Evolutionary conservation across 306 rosid genomes (phyloP).

Genomic region (Inga oerstediana): DNA sequence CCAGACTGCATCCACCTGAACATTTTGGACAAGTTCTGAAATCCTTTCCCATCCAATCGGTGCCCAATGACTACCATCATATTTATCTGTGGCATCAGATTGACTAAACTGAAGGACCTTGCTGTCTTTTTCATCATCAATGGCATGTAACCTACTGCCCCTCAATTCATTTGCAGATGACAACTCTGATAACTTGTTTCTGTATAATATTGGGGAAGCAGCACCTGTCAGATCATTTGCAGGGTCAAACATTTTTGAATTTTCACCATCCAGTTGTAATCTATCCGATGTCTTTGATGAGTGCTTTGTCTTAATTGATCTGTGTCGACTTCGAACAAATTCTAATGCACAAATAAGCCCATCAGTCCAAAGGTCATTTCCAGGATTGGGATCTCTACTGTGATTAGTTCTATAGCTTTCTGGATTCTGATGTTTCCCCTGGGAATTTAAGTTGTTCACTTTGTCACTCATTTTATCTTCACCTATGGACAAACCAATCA

Average conservation of each 20-base stretch:
- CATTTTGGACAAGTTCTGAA: slow-evolving; percentile 69
- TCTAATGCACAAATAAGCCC: slow-evolving; percentile 97
- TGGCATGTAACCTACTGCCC: slow-evolving; percentile 20
- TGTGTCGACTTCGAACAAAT: slow-evolving; percentile 53
- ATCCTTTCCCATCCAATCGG: slow-evolving; percentile 95
- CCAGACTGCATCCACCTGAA: slow-evolving; percentile 74
- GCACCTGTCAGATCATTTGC: slow-evolving; percentile 40
- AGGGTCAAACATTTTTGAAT: slow-evolving; percentile 40
- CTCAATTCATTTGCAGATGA: slow-evolving; percentile 38
- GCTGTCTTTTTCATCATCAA: slow-evolving; percentile 40
- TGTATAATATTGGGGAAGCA: slow-evolving; percentile 34
- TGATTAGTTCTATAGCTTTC: slow-evolving; percentile 45
- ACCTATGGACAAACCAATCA: slow-evolving; percentile 35
- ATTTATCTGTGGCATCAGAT: slow-evolving; percentile 40
- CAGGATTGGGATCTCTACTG: slow-evolving; percentile 54
- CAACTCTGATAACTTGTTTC: slow-evolving; percentile 33
- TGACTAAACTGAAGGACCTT: slow-evolving; percentile 40
- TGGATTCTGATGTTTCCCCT: slow-evolving; percentile 40
- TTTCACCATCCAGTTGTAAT: slow-evolving; percentile 39
- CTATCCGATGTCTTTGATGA: slow-evolving; percentile 40
- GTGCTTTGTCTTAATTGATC: slow-evolving; percentile 39
- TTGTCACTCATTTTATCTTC: slow-evolving; percentile 43
- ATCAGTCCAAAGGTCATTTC: slow-evolving; percentile 75
- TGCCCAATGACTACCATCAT: slow-evolving; percentile 65
- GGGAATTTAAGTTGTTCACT: slow-evolving; percentile 39